Evolutionary conservation across 2,329 filamentous ascomycete species (phyloP).

Genomic region (Pseudogymnoascus sp.): DNA sequence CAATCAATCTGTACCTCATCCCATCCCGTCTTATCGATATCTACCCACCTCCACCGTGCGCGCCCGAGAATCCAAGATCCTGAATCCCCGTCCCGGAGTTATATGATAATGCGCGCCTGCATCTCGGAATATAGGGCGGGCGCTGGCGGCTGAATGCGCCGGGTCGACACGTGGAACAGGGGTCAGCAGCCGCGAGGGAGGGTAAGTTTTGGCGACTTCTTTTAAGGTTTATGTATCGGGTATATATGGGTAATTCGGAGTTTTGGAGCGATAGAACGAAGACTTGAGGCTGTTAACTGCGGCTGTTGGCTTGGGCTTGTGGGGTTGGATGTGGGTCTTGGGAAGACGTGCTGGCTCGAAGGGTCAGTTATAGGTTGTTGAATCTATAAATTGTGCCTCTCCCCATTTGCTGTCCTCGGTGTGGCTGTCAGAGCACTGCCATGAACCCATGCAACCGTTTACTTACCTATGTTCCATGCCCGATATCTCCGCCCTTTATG

Average conservation of each 20-base stretch:
- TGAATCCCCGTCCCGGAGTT: background rate
- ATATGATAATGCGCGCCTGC: background rate
- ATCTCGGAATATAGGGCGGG: background rate
- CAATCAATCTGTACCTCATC: background rate
- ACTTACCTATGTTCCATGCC: background rate
- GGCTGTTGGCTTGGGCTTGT: background rate
- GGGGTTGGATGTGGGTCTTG: background rate
- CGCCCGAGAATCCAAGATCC: background rate
- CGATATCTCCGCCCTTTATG: background rate
- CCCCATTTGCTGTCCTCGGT: background rate
- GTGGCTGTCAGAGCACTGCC: background rate
- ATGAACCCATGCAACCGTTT: background rate
- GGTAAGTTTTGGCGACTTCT: background rate
- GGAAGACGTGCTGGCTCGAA: background rate
- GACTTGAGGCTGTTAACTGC: background rate
- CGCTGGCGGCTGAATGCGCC: constrained; percentile 1
- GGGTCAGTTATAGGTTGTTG: background rate
- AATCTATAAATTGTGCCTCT: background rate
- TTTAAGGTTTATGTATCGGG: background rate
- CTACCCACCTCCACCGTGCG: background rate
- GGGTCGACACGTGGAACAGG: background rate
- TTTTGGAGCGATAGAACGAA: background rate
- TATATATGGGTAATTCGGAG: background rate
- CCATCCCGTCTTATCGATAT: background rate
- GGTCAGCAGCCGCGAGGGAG: background rate